A percentile compares a stretch with the other conserved stretches of the same genome.
Evolutionary conservation across 2,329 filamentous ascomycete species (phyloP).

Genomic region (Geosmithia putterillii): DNA sequence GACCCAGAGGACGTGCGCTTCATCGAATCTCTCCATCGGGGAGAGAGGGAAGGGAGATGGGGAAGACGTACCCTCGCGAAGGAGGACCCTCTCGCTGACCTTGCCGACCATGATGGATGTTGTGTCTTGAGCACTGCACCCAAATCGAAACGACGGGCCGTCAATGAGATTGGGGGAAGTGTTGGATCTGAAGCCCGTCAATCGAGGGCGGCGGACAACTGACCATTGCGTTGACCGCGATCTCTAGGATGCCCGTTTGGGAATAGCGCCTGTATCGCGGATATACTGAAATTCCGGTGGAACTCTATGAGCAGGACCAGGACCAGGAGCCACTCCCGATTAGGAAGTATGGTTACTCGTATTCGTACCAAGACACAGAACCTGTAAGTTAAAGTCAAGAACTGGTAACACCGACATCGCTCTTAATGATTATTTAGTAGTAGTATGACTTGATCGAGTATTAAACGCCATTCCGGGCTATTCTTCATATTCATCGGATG

Average conservation of each 20-base stretch:
- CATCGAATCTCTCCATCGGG: not conserved
- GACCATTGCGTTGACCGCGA: not conserved
- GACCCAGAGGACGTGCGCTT: not conserved
- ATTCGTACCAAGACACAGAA: too few species aligned
- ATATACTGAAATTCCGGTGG: not conserved
- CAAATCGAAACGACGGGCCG: not conserved
- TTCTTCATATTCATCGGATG: too few species aligned
- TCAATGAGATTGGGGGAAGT: conserved; percentile 1
- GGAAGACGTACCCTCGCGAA: conserved; percentile 42
- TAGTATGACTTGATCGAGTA: too few species aligned
- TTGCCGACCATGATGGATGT: conserved; percentile 43
- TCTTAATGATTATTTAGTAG: too few species aligned
- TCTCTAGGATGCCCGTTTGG: not conserved
- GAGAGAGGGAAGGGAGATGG: not conserved
- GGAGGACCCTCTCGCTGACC: conserved; percentile 52
- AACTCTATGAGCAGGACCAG: too few species aligned
- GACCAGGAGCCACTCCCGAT: not conserved
- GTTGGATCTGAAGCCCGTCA: not conserved
- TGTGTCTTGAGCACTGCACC: conserved; percentile 5
- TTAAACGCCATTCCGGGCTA: too few species aligned
- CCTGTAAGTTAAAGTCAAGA: not conserved
- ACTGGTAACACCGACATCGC: too few species aligned
- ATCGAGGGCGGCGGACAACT: not conserved
- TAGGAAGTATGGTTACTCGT: too few species aligned
- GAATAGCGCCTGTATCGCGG: not conserved